Conservation (phyloP, 345 rosid genomes). For the Brassica nigra region DNA sequence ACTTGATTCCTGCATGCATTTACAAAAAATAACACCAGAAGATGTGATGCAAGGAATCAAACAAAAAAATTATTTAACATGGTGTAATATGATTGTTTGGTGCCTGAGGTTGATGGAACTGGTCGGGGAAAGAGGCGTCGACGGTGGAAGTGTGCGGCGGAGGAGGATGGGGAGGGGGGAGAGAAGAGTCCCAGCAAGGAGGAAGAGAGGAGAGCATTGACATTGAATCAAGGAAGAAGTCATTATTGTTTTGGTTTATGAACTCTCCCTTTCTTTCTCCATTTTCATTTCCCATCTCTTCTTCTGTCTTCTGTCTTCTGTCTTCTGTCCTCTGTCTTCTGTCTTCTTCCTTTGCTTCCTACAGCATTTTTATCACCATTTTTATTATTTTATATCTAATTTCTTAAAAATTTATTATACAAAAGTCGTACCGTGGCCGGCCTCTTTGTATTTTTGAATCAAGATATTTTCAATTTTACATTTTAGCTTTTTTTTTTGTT, state of each 20-base stretch:
- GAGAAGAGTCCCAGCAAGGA: slow-evolving; percentile 48
- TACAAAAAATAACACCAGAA: slow-evolving; percentile 11
- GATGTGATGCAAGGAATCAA: not conserved
- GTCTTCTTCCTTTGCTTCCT: slow-evolving; percentile 18
- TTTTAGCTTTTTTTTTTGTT: too few relatives aligned
- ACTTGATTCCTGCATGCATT: slow-evolving; percentile 39
- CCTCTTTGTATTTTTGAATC: slow-evolving; percentile 17
- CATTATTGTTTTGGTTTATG: slow-evolving; percentile 45
- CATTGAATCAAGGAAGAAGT: slow-evolving; percentile 87
- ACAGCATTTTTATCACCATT: slow-evolving; percentile 28
- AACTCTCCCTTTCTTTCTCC: slow-evolving; percentile 43
- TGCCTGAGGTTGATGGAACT: slow-evolving; percentile 65
- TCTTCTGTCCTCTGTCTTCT: slow-evolving; percentile 5
- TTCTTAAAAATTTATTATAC: not conserved
- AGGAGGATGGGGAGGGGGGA: slow-evolving; percentile 43
- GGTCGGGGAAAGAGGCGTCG: slow-evolving; percentile 62
- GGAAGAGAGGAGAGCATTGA: slow-evolving; percentile 79
- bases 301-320: not conserved
- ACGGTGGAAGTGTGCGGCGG: slow-evolving; percentile 40
- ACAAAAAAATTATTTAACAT: not conserved
- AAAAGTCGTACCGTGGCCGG: slow-evolving; percentile 37
- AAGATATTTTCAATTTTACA: too few relatives aligned
- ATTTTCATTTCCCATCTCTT: slow-evolving; percentile 39
- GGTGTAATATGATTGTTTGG: slow-evolving; percentile 1
- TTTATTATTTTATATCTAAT: not conserved